These are phyloP conservation scores for Cryptosporidium sp. DNA, from an alignment of 169 alveolate species.

Conservation along the genomic window DNA sequence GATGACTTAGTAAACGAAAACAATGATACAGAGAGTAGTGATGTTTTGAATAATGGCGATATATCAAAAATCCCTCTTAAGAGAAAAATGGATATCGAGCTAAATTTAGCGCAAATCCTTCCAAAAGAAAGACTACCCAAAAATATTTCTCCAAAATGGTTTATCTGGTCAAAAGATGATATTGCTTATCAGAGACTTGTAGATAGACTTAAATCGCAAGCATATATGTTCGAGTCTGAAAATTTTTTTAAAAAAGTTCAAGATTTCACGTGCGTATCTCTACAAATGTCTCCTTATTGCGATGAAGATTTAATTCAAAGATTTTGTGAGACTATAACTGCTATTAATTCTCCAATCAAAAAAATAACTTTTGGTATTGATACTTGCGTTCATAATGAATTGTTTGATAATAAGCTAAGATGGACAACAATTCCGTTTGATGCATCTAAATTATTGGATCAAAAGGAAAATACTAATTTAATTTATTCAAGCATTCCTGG, in stretches of 20 bases:
- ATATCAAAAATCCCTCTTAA: slow-evolving; percentile 49
- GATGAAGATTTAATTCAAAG: slow-evolving; percentile 57
- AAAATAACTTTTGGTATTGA: slow-evolving; percentile 48
- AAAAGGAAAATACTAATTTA: background rate
- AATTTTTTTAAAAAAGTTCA: slow-evolving; percentile 63
- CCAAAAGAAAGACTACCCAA: slow-evolving; percentile 47
- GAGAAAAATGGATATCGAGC: slow-evolving; percentile 8
- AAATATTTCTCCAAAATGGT: slow-evolving; percentile 50
- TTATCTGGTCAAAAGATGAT: slow-evolving; percentile 70
- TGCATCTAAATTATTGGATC: background rate
- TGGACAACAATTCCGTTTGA: slow-evolving; percentile 67
- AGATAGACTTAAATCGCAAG: slow-evolving; percentile 59
- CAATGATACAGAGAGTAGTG: background rate
- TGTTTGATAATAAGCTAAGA: slow-evolving; percentile 15
- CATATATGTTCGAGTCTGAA: slow-evolving; percentile 70
- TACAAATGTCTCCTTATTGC: slow-evolving; percentile 75
- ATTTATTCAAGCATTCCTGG: background rate
- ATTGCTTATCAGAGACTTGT: slow-evolving; percentile 52
- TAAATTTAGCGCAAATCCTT: background rate
- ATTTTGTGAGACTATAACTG: slow-evolving; percentile 60
- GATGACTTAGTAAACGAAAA: background rate
- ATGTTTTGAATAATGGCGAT: background rate
- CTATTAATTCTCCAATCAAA: slow-evolving; percentile 47
- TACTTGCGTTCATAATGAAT: slow-evolving; percentile 29
- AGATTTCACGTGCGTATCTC: slow-evolving; percentile 13